phyloP scores from a whole-genome alignment of 495 filamentous ascomycete genomes.

The Baudoinia panamericana region DNA sequence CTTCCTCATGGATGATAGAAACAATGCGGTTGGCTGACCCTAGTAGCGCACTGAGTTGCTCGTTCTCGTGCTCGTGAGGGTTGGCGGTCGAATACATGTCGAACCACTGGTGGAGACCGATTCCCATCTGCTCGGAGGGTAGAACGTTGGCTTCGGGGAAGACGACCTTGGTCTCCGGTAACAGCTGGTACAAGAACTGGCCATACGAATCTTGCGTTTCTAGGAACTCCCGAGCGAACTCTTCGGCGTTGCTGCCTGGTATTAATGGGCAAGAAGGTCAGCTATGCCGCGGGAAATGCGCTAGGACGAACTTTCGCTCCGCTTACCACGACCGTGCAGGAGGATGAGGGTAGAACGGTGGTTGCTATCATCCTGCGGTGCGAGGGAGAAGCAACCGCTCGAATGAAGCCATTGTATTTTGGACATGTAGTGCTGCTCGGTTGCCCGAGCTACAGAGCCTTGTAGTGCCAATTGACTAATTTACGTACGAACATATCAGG shows the following conservation, averaged over 20 bases:
- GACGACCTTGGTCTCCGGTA: conserved; percentile 21
- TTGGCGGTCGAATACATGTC: conserved; percentile 19
- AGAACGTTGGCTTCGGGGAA: conserved; percentile 14
- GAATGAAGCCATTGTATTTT: too few relatives aligned
- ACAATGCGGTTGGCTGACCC: conserved; percentile 4
- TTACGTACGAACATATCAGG: too few relatives aligned
- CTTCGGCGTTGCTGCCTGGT: conserved; percentile 17
- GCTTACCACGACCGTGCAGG: background rate
- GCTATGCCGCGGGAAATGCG: too few relatives aligned
- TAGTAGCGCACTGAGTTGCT: conserved; percentile 12
- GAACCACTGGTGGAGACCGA: conserved; percentile 22
- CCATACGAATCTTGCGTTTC: conserved; percentile 19
- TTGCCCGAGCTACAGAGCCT: too few relatives aligned
- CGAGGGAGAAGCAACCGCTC: too few relatives aligned
- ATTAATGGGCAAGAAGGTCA: too few relatives aligned
- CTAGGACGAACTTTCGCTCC: too few relatives aligned
- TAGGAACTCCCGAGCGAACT: conserved; percentile 22
- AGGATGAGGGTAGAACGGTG: background rate
- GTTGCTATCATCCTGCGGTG: too few relatives aligned
- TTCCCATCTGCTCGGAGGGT: conserved; percentile 10
- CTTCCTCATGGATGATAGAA: conserved; percentile 13
- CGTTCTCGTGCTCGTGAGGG: conserved; percentile 9
- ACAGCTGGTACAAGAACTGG: conserved; percentile 14
- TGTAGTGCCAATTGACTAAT: too few relatives aligned
- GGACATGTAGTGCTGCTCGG: too few relatives aligned